Base-by-base conservation (phyloP, 176 grass and related monocot genomes). In the Avena eriantha region DNA sequence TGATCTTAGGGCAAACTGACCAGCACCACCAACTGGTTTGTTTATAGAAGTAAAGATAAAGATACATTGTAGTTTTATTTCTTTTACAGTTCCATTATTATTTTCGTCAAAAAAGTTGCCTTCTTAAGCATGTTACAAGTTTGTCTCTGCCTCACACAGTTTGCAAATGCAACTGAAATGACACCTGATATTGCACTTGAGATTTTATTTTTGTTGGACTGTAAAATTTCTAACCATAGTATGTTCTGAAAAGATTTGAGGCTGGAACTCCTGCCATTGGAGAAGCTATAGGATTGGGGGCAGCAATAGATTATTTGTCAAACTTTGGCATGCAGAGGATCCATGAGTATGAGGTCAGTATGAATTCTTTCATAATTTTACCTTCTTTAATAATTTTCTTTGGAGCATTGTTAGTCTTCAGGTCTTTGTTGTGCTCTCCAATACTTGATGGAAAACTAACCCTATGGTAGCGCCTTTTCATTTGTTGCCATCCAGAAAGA, bases 211-310 rank as follows among this genome's bases (percentile, higher is more conserved):
- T 46, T 45, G 69, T 22, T 72, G 4, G 69, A 46, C 22, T 84
- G 16, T 53, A 11, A 11, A 43, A 26, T 56, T 31, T 75, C 55
- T 77, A 77, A 54, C 35, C 67, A 12, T 36, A 77, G 14, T 85
- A 8, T 83, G 9, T 69, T 46, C 48, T 86, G 35, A 78, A 85
- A 85, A 98, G 90, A 88, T 95, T 98, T 84, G 96, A 98, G 60
- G 96, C 96, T 89, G 96, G 92, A 88, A 96, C 96, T 84, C 93
- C 93, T 78, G 92, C 93, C 73, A 98, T 98, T 77, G 93, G 86
- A 48, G 96, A 96, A 92, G 96, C 92, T 70, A 87, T 98, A 84
- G 93, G 92, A 76, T 71, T 98, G 71, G 96, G 92, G 49, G 90
- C 90, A 55, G 93, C 96, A 68, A 89, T 96, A 79, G 93, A 95